Evolutionary conservation across 345 rosid genomes (phyloP).

Genomic region (Citrus unshiu): DNA sequence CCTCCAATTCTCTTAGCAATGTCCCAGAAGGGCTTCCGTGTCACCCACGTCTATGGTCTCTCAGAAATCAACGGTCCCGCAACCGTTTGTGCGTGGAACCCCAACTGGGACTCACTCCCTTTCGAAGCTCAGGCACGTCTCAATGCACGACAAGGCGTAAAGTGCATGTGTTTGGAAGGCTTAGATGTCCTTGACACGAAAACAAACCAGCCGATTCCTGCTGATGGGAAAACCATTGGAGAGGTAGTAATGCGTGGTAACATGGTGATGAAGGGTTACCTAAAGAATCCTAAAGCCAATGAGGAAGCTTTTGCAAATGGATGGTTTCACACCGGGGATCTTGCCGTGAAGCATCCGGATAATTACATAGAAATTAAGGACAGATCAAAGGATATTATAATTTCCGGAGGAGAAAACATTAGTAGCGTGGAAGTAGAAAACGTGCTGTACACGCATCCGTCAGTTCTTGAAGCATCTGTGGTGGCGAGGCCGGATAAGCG

Average conservation of each 20-base stretch:
- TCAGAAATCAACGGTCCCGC: slow-evolving; percentile 93
- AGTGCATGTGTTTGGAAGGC: slow-evolving; percentile 59
- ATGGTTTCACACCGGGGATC: slow-evolving; percentile 90
- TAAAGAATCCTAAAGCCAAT: slow-evolving; percentile 78
- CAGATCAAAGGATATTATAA: slow-evolving; percentile 86
- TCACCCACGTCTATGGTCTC: slow-evolving; percentile 85
- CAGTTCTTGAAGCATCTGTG: slow-evolving; percentile 75
- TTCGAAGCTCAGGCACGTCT: slow-evolving; percentile 70
- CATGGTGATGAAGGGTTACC: slow-evolving; percentile 79
- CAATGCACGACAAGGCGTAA: slow-evolving; percentile 92
- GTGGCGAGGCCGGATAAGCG: slow-evolving; percentile 81
- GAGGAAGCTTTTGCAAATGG: slow-evolving; percentile 79
- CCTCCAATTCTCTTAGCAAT: slow-evolving; percentile 67
- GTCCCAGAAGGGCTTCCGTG: slow-evolving; percentile 75
- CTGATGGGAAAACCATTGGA: slow-evolving; percentile 79
- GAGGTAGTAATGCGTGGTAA: slow-evolving; percentile 88
- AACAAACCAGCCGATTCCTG: slow-evolving; percentile 65
- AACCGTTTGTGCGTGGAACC: slow-evolving; percentile 85
- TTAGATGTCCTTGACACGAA: slow-evolving; percentile 64
- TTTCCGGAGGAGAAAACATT: slow-evolving; percentile 93
- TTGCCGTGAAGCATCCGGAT: slow-evolving; percentile 84
- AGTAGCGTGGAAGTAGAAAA: slow-evolving; percentile 88
- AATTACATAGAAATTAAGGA: slow-evolving; percentile 84
- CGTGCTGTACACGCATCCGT: slow-evolving; percentile 62
- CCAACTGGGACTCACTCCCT: slow-evolving; percentile 82